Conservation (phyloP, 345 rosid species). For the Fremontodendron californicum region DNA sequence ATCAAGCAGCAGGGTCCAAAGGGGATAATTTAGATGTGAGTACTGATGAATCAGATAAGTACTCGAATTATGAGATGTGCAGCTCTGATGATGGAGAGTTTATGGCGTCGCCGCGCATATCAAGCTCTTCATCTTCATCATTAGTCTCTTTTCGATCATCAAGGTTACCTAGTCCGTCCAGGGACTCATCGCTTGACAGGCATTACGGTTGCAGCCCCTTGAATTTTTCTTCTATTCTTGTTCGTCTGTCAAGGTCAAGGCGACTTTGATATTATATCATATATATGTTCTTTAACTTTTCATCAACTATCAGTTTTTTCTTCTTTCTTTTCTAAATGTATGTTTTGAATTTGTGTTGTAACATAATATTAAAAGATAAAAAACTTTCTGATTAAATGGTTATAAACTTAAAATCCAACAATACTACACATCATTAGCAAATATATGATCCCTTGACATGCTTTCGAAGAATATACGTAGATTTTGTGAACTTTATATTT, state of each 20-base stretch:
- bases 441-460: no score
- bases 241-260: slow-evolving; percentile 24
- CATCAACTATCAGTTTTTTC: neutral
- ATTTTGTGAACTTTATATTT: no score
- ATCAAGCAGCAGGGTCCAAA: neutral
- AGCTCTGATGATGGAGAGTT: slow-evolving; percentile 28
- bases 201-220: slow-evolving; percentile 32
- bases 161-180: slow-evolving; percentile 18
- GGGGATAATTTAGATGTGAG: neutral
- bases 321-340: no score
- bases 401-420: no score
- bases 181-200: slow-evolving; percentile 19
- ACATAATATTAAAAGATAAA: no score
- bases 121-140: slow-evolving; percentile 40
- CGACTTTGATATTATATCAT: neutral
- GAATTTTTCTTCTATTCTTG: slow-evolving; percentile 25
- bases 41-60: neutral
- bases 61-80: slow-evolving; percentile 16
- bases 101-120: slow-evolving; percentile 17
- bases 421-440: neutral
- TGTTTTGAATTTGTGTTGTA: neutral
- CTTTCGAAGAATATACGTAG: no score
- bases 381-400: no score
- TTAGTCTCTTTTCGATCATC: slow-evolving; percentile 22
- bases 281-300: neutral